Conservation (phyloP, 345 rosid genomes). For the Luvunga scandens region DNA sequence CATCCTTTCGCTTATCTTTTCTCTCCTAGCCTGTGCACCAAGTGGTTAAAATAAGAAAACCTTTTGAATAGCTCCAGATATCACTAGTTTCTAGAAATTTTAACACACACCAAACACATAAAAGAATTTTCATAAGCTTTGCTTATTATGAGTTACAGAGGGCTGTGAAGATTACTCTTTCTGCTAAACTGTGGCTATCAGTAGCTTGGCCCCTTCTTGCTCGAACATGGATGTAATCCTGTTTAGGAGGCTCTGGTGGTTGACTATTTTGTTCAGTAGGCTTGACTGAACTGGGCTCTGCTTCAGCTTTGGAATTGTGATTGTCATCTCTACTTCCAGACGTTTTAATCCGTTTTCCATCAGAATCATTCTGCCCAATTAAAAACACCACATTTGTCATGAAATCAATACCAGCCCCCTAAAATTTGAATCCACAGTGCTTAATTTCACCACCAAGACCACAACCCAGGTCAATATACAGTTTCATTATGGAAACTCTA, state of each 20-base stretch:
- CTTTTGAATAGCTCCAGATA: background rate
- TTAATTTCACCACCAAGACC: background rate
- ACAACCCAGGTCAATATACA: background rate
- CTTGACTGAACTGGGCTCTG: slow-evolving; percentile 49
- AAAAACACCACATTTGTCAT: background rate
- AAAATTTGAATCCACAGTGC: background rate
- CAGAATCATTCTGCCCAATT: slow-evolving; percentile 44
- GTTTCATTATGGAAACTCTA: background rate
- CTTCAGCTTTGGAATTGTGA: slow-evolving; percentile 39
- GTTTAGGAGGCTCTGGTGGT: slow-evolving; percentile 57
- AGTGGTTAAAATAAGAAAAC: slow-evolving; percentile 24
- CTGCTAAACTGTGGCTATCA: slow-evolving; percentile 95
- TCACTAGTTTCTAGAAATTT: background rate
- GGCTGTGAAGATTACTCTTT: slow-evolving; percentile 60
- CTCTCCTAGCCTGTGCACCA: slow-evolving; percentile 77
- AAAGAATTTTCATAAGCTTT: background rate
- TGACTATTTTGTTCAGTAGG: slow-evolving; percentile 45
- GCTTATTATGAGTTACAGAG: background rate
- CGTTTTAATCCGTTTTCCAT: slow-evolving; percentile 51
- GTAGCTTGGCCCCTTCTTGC: slow-evolving; percentile 98
- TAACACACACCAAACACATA: background rate
- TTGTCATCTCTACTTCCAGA: slow-evolving; percentile 46
- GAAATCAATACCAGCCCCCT: background rate
- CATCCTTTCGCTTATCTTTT: slow-evolving; percentile 92
- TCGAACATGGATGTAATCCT: slow-evolving; percentile 90